phyloP scores from a whole-genome alignment of 164 flowering plant genomes.

The Buxus sempervirens region DNA sequence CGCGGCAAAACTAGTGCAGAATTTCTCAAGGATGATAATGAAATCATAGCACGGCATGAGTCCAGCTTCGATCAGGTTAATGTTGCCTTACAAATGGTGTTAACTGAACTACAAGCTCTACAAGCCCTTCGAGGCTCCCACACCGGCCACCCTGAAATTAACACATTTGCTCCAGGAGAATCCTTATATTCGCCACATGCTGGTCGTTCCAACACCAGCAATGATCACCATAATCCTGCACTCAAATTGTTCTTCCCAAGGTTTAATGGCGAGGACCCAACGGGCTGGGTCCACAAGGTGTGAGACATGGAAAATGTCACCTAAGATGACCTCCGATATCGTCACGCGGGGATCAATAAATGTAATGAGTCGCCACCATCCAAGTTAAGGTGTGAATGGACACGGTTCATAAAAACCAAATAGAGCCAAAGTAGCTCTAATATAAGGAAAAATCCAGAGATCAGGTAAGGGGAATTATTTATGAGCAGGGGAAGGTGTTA shows the following conservation, averaged over 20 bases:
- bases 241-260: constrained; percentile 8
- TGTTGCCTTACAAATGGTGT: not conserved
- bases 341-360: no score
- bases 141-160: not conserved
- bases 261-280: not conserved
- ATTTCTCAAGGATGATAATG: constrained; percentile 11
- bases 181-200: not conserved
- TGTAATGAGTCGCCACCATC: no score
- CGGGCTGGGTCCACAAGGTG: not conserved
- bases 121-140: not conserved
- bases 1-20: constrained; percentile 14
- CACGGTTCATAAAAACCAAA: no score
- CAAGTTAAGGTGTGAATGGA: no score
- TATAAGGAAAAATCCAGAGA: no score
- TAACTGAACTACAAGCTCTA: constrained; percentile 7
- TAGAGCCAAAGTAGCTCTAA: no score
- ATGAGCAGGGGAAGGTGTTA: no score
- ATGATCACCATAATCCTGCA: not conserved
- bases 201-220: not conserved
- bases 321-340: no score
- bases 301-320: no score
- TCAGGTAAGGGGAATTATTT: no score
- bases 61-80: constrained; percentile 6
- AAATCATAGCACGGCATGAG: constrained; percentile 12
- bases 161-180: not conserved